A percentile compares a stretch with the other conserved stretches of the same genome.
Conservation (phyloP, 306 rosid genomes). For the Senna tora region DNA sequence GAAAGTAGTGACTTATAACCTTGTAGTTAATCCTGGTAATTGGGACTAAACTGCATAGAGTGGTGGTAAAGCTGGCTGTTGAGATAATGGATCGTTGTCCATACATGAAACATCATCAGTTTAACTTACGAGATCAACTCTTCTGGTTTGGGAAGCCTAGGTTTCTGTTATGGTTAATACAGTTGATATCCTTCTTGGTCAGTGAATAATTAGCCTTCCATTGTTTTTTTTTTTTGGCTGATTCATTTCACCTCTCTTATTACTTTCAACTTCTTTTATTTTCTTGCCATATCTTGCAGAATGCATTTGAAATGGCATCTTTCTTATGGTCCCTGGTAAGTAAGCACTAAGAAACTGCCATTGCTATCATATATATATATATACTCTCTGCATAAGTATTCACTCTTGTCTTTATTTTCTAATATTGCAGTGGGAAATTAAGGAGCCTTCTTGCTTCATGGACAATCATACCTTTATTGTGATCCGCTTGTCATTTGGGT, state of each 20-base stretch:
- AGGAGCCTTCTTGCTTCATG: constrained; percentile 87
- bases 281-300: constrained; percentile 55
- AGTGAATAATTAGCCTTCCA: constrained; percentile 4
- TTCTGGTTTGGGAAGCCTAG: constrained; percentile 94
- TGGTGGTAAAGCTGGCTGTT: constrained; percentile 87
- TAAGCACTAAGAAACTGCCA: constrained; percentile 47
- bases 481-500: constrained; percentile 83
- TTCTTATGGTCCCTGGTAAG: constrained; percentile 91
- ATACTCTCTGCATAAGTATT: background rate
- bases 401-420: constrained; percentile 24
- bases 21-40: constrained; percentile 74
- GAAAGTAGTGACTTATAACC: constrained; percentile 25
- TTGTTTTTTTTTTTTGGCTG: constrained; percentile 6
- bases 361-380: background rate
- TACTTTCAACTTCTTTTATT: constrained; percentile 6
- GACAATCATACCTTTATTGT: constrained; percentile 57
- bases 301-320: constrained; percentile 95
- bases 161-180: constrained; percentile 71
- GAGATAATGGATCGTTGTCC: constrained; percentile 65
- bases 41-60: constrained; percentile 84
- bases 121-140: constrained; percentile 79
- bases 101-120: constrained; percentile 41
- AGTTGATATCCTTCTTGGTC: constrained; percentile 86
- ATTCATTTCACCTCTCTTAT: background rate
- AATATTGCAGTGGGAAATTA: constrained; percentile 85